These are phyloP conservation scores for Neonectria hederae DNA, from an alignment of 2,329 filamentous ascomycete species.

Conservation along the genomic window DNA sequence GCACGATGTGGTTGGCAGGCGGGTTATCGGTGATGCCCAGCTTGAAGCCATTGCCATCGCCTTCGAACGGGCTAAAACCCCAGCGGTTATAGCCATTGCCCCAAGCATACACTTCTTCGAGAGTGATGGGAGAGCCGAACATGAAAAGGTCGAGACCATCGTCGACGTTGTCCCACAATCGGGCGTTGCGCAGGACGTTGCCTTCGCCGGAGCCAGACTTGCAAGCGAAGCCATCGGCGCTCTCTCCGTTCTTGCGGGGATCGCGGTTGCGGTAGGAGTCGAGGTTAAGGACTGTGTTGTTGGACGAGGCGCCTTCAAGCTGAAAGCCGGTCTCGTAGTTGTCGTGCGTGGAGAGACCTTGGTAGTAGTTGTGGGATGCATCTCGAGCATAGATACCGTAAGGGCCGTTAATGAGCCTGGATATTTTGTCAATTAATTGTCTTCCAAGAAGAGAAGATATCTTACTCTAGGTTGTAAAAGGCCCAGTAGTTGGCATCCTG, in stretches of 20 bases:
- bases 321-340: conserved; percentile 53
- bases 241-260: conserved; percentile 60
- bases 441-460: rapidly evolving
- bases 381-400: conserved; percentile 51
- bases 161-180: conserved; percentile 60
- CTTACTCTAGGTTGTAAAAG: conserved; percentile 50
- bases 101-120: conserved; percentile 54
- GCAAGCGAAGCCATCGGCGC: conserved; percentile 57
- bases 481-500: conserved; percentile 56
- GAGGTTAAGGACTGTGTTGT: conserved; percentile 54
- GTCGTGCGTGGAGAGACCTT: conserved; percentile 49
- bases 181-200: conserved; percentile 54
- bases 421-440: background rate
- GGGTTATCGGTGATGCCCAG: conserved; percentile 48
- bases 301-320: conserved; percentile 44
- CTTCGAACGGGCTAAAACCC: conserved; percentile 52
- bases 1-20: conserved; percentile 52
- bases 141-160: conserved; percentile 48
- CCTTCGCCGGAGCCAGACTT: conserved; percentile 57
- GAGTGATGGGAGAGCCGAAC: conserved; percentile 52
- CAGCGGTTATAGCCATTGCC: conserved; percentile 57
- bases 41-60: conserved; percentile 59
- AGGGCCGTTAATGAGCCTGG: conserved; percentile 48
- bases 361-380: conserved; percentile 50
- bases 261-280: conserved; percentile 57